Conservation (phyloP, 2,329 filamentous ascomycete species). For the Alternaria incomplexa region DNA sequence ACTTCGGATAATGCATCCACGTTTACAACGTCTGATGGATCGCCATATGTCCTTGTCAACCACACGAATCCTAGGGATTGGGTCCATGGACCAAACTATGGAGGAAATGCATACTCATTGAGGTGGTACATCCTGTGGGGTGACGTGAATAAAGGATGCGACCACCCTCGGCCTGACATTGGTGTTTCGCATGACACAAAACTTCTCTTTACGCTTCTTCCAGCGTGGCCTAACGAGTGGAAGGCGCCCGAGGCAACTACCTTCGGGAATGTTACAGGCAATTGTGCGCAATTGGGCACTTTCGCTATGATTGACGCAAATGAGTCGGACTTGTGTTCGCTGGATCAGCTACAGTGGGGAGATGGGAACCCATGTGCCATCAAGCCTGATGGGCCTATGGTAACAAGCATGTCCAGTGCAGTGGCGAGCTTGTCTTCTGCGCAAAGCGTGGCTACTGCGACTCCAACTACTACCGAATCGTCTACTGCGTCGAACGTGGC, state of each 20-base stretch:
- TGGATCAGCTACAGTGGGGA: not conserved
- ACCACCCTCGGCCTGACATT: not conserved
- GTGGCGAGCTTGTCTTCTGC: not conserved
- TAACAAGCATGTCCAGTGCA: not conserved
- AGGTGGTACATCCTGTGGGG: not conserved
- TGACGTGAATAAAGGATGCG: not conserved
- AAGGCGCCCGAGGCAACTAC: not conserved
- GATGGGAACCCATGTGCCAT: not conserved
- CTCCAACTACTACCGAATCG: not conserved
- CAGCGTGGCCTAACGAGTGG: not conserved
- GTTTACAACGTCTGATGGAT: not conserved
- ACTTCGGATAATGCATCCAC: not conserved
- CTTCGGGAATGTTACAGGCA: not conserved
- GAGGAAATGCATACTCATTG: not conserved
- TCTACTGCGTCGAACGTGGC: not conserved
- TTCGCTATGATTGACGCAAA: not conserved
- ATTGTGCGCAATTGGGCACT: not conserved
- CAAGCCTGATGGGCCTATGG: not conserved
- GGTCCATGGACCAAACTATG: not conserved
- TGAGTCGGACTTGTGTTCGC: not conserved
- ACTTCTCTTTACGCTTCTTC: not conserved
- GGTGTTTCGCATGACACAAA: not conserved
- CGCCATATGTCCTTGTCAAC: not conserved
- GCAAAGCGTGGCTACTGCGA: not conserved
- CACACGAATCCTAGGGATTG: not conserved